Evolutionary conservation across 2,329 filamentous ascomycete genomes (phyloP).

Genomic region (Cytospora chrysosperma): DNA sequence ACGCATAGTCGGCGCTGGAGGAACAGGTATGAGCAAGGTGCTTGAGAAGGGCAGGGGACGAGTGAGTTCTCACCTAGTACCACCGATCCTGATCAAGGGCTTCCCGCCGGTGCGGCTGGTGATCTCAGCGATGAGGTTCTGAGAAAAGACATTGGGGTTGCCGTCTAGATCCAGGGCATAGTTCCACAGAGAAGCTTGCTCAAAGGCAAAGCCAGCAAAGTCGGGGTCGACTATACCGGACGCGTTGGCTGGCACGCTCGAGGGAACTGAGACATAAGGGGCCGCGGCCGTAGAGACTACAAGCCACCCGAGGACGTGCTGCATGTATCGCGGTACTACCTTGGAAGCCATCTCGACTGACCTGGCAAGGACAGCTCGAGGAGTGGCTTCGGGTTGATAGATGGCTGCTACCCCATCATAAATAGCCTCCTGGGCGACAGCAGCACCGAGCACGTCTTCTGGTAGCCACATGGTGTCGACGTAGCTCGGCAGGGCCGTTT

Average conservation of each 20-base stretch:
- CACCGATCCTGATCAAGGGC: slow-evolving; percentile 37
- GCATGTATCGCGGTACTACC: slow-evolving; percentile 13
- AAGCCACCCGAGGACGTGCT: slow-evolving; percentile 21
- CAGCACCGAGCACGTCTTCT: slow-evolving; percentile 2
- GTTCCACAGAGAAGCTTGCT: slow-evolving; percentile 35
- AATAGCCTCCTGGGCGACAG: neutral
- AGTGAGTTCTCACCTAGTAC: slow-evolving; percentile 27
- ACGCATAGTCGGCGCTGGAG: slow-evolving; percentile 36
- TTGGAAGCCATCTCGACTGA: slow-evolving; percentile 6
- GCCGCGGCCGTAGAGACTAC: slow-evolving; percentile 14
- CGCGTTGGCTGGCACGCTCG: slow-evolving; percentile 15
- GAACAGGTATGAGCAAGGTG: neutral
- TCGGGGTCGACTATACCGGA: slow-evolving; percentile 24
- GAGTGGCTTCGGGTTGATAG: neutral
- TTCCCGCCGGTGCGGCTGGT: slow-evolving; percentile 36
- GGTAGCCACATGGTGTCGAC: slow-evolving; percentile 15
- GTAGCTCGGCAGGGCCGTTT: slow-evolving; percentile 7
- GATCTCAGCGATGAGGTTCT: slow-evolving; percentile 36
- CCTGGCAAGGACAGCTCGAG: neutral
- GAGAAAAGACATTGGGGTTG: slow-evolving; percentile 35
- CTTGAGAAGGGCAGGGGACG: neutral
- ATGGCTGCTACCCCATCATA: neutral
- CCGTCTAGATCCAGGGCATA: slow-evolving; percentile 35
- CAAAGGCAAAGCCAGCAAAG: slow-evolving; percentile 36
- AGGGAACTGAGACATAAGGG: slow-evolving; percentile 19